Percentiles rank a stretch among this genome's conserved stretches.
Evolutionary conservation across 2,329 filamentous ascomycete species (phyloP).

Genomic region (Didymellaceae sp.): DNA sequence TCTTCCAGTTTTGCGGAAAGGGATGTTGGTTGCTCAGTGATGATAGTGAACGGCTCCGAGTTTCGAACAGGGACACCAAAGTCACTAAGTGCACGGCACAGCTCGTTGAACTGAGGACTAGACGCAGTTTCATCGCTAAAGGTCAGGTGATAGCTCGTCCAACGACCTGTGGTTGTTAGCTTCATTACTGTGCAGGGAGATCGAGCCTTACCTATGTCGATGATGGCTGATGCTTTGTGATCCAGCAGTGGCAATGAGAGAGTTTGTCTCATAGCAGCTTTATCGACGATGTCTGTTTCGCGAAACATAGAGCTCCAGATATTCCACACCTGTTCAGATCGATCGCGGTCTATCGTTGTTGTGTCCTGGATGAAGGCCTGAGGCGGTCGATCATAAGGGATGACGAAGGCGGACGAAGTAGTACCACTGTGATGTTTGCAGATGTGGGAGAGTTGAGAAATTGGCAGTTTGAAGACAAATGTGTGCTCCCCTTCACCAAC

Average conservation of each 20-base stretch:
- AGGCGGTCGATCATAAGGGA: constrained; percentile 50
- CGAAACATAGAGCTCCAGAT: constrained; percentile 66
- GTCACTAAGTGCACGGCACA: constrained; percentile 67
- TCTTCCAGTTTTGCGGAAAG: constrained; percentile 41
- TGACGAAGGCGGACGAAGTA: constrained; percentile 29
- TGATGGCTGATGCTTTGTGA: constrained; percentile 57
- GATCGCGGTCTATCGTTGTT: constrained; percentile 18
- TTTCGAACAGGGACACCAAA: constrained; percentile 70
- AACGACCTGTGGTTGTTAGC: constrained; percentile 56
- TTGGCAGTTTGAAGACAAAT: constrained; percentile 55
- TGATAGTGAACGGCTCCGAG: constrained; percentile 53
- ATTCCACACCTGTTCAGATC: constrained; percentile 55
- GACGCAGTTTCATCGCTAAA: constrained; percentile 49
- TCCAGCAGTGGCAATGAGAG: constrained; percentile 40
- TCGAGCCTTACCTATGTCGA: constrained; percentile 62
- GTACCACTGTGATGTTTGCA: constrained; percentile 33
- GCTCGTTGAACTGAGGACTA: constrained; percentile 47
- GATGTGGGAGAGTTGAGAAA: constrained; percentile 53
- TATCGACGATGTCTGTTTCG: constrained; percentile 66
- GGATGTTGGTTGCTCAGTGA: constrained; percentile 18
- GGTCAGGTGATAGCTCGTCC: constrained; percentile 65
- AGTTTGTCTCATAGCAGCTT: constrained; percentile 23
- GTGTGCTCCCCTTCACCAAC: constrained; percentile 22
- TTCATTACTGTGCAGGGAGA: too few species aligned
- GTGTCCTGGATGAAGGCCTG: constrained; percentile 51